Base-by-base conservation (phyloP, 164 flowering plant genomes). In the Annona cherimola region DNA sequence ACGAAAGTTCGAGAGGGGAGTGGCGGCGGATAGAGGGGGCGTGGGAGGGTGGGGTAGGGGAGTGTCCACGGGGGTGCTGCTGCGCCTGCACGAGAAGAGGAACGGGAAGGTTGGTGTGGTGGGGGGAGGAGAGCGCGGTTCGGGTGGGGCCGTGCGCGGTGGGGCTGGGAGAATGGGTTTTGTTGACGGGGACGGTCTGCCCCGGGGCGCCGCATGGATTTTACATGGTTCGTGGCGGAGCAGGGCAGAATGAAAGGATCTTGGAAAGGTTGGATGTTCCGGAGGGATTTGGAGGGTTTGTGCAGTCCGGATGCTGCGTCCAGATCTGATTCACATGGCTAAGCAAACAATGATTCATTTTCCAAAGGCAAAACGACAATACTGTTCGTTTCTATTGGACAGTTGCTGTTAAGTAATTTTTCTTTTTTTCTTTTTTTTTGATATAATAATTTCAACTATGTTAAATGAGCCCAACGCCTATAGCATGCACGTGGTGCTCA, bases 21-120 rank as follows among this genome's bases (percentile, higher is more conserved):
- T 90, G 98, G 98, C 71, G 80, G 70, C 78, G 76, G 14, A 84
- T 85, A 0, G 92, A 89, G 40, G 79, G 62, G 3, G 87, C 73
- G 9, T 93, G 96, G 98, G 65, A 3, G 12, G 70, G 61, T 70
- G 55, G 11, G 12, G 55, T 14, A 8, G 81, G 81, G 26, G 79
- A 73, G 77, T 84, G 90, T 45, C 94, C 93, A 69, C 80, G 90
- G 76, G 77, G 81, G 2, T 76, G 83, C 7, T 86, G 84, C 0
- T 87, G 86, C 16, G 78, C 76, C 59, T 82, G 82, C 4, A 75
- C 73, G 59, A n/a, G n/a, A n/a, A n/a, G n/a, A n/a, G 11, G 55
- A 14, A 79, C 77, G 42, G 90, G 94, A 72, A 65, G 65, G 42
- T 20, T 87, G 45, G 41, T 79, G 0, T 74, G 76, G 45, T 87